Base-by-base conservation (phyloP, 2,329 filamentous ascomycete species). In the Elsinoe batatas region DNA sequence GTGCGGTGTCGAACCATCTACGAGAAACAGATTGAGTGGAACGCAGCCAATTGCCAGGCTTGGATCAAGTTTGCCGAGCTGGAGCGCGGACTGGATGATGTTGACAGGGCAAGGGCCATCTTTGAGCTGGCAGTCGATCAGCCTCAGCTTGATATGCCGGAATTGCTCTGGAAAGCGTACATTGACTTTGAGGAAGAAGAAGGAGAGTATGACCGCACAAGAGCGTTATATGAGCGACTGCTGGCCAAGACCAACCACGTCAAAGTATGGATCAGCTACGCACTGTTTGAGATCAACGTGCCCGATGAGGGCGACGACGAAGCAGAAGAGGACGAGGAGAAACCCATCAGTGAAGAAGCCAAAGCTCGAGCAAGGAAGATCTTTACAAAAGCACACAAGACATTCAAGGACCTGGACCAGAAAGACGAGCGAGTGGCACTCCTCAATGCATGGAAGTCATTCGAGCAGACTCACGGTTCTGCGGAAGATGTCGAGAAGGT, bases 131-230 rank as follows among this genome's bases (percentile, higher is more conserved):
- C 88, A 2, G 85, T 96, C 58, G 77, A 81, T 49, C 91, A 97
- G 69, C 79, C 84, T 1, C 80, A 83, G 32, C 78, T 98, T 12
- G 93, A 98, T 69, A 98, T 98, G 93, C 93, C 93, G 0, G 93
- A 98, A 73, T 77, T 97, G 53, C 77, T 97, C 1, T 98, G 93
- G 93, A 97, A 97, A 73, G 84, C 90, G 1, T 98, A 95, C 70
- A 97, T 98, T 64, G 93, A 98, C 70, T 97, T 97, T 66, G 93
- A 98, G 72, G 91, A 97, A 67, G 89, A 95, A 64, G 89, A 95
- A 70, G 88, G 84, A 65, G 89, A 96, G 70, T 96, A 91, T 70
- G 88, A 90, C 54, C 79, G 84, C 49, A 89, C 90, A 3, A 80
- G 93, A 49, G 74, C 76, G 3, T 76, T 98, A 43, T 98, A 97